phyloP scores from a whole-genome alignment of 768 basidiomycete species.

The Trametes sanguinea region DNA sequence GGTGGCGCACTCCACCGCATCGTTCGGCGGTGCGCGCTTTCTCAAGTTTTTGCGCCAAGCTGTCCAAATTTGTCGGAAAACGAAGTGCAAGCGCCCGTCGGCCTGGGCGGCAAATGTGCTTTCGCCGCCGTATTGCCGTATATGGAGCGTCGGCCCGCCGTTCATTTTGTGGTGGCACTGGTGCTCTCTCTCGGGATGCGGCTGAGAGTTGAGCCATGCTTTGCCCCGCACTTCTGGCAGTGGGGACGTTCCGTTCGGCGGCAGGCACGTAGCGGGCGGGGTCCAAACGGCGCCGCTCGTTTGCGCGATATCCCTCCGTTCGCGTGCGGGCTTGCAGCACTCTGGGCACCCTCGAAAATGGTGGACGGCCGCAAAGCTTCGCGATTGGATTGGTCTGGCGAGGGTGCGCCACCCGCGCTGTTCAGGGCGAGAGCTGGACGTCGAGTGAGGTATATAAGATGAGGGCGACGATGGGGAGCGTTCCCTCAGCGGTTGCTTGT shows the following conservation, averaged over 20 bases:
- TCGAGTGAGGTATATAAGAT: neutral
- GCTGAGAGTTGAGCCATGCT: conserved; percentile 1
- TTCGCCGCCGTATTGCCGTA: conserved; percentile 2
- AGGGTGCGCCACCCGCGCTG: conserved; percentile 1
- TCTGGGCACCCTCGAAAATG: neutral
- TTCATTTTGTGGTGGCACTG: neutral
- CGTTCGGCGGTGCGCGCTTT: no score
- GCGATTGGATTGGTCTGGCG: neutral
- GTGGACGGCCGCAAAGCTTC: neutral
- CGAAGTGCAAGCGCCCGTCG: neutral
- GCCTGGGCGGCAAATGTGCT: neutral
- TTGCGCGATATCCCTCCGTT: no score
- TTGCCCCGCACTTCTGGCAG: neutral
- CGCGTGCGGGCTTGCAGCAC: neutral
- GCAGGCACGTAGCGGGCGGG: neutral
- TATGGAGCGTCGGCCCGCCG: conserved; percentile 1
- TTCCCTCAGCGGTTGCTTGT: neutral
- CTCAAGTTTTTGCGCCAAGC: no score
- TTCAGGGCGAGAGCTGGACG: no score
- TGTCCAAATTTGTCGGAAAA: neutral
- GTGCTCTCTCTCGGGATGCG: neutral
- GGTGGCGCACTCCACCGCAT: neutral
- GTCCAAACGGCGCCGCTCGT: neutral
- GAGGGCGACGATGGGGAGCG: neutral
- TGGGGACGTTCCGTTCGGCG: neutral